Evolutionary conservation across 176 grass and related monocot species (phyloP), one percentile per base, ranked within the genome.

Genomic region (Eremochloa ophiuroides): DNA sequence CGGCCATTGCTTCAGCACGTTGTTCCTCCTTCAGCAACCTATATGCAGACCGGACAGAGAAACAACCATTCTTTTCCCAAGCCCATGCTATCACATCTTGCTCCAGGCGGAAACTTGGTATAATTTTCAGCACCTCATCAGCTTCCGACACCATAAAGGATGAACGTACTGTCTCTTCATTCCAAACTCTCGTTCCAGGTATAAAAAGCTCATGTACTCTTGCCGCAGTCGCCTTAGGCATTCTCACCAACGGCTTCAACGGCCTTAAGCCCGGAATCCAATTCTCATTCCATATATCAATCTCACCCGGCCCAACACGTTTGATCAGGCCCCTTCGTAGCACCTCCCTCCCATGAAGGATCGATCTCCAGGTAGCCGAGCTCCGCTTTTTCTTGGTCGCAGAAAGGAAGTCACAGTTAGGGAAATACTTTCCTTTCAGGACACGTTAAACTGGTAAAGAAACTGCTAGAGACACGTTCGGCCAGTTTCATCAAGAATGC

Each of bases 61-160:
- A 65, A 6, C 0, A 1, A 0, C 62, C 62, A 20, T 30, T 1
- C 62, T 35, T 35, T 1, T 65, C 62, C 1, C 7, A 3, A 1
- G 62, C 27, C 62, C 62, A 65, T 0, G 62, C 62, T 0, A 9
- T 1, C 0, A 65, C 16, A 34, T 65, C 62, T 5, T 3, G 0
- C 0, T 31, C 1, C 14, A 29, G 0, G 0, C 4, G 5, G 1
- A 1, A 0, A 6, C 62, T 17, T 0, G 30, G 29, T 2, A 9
- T 65, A 1, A 34, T 8, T 7, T 35, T 35, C 0, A 65, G 9
- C 0, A 65, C 6, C 30, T 65, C 62, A 0, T 5, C 1, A 0
- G 29, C 62, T 2, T 65, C 62, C 1, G 20, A 1, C 2, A 13
- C 10, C 2, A 31, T 31, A 16, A 63, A 26, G 0, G 27, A 16